phyloP scores from a whole-genome alignment of 371 early-diverging fungal genomes.

The Racocetra persica region DNA sequence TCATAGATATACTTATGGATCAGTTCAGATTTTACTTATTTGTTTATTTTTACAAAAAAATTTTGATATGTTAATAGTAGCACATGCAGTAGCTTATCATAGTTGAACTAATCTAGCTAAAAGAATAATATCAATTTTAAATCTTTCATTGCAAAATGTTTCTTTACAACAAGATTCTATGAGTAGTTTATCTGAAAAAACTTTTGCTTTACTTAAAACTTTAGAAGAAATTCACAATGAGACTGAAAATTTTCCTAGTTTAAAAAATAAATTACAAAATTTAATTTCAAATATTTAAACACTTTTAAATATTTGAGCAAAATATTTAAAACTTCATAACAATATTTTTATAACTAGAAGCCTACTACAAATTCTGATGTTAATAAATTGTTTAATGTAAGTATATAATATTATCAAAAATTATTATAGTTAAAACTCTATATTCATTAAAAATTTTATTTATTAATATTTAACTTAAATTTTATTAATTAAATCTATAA shows the following conservation, averaged over 20 bases:
- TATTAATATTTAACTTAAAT: not conserved
- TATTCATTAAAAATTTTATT: not conserved
- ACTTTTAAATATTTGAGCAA: not conserved
- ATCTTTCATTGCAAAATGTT: not conserved
- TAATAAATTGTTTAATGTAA: not conserved
- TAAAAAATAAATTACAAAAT: not conserved
- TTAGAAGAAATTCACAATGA: not conserved
- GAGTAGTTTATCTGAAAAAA: not conserved
- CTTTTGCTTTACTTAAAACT: not conserved
- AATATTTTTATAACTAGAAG: not conserved
- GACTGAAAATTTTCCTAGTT: not conserved
- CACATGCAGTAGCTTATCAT: not conserved
- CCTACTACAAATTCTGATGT: not conserved
- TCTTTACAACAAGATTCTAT: not conserved
- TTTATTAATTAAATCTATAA: not conserved
- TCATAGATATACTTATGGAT: not conserved
- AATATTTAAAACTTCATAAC: not conserved
- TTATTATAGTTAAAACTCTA: no score
- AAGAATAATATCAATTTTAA: not conserved
- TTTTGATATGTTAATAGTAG: not conserved
- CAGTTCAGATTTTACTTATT: not conserved
- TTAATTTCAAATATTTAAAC: not conserved
- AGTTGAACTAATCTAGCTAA: not conserved
- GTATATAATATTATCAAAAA: not conserved
- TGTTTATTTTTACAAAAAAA: not conserved